These are phyloP conservation scores for Boletellus deceptivus DNA, from an alignment of 1,284 basidiomycete species.

Conservation along the genomic window DNA sequence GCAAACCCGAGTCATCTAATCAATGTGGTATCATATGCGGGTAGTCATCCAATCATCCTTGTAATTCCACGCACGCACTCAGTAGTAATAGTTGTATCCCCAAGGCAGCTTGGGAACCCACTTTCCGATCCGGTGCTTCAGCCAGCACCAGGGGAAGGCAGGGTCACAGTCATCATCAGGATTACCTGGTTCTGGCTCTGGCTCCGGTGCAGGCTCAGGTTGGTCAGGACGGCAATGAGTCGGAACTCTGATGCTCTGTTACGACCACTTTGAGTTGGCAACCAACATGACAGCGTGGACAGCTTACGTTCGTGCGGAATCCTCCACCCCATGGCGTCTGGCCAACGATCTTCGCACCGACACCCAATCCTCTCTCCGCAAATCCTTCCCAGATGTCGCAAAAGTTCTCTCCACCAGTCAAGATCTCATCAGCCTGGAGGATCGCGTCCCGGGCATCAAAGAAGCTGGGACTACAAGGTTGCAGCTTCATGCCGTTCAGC, in stretches of 20 bases:
- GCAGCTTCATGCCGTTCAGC: conserved; percentile 90
- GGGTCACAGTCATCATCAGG: conserved; percentile 34
- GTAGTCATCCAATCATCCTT: conserved; percentile 12
- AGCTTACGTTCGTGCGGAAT: conserved; percentile 54
- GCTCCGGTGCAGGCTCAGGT: conserved; percentile 24
- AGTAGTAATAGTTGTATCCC: conserved; percentile 27
- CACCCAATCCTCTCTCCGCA: conserved; percentile 77
- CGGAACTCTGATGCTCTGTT: conserved; percentile 32
- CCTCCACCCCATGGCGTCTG: conserved; percentile 96
- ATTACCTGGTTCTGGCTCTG: conserved; percentile 28
- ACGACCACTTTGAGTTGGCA: not conserved
- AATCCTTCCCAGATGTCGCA: conserved; percentile 92
- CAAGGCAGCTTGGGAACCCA: conserved; percentile 28
- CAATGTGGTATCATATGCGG: conserved; percentile 20
- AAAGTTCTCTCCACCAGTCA: conserved; percentile 90
- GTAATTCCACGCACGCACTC: conserved; percentile 13
- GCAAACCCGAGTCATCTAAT: conserved; percentile 14
- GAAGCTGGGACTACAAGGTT: conserved; percentile 90
- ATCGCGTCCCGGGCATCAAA: conserved; percentile 92
- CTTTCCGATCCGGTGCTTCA: conserved; percentile 19
- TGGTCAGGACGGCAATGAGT: conserved; percentile 25
- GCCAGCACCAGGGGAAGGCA: conserved; percentile 30
- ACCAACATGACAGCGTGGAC: not conserved
- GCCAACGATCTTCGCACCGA: conserved; percentile 70
- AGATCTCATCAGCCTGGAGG: conserved; percentile 85